A percentile compares a stretch with the other conserved stretches of the same genome.
These are phyloP conservation scores for Allodekkera sacchari DNA, from an alignment of 805 yeast genomes.

Conservation along the genomic window DNA sequence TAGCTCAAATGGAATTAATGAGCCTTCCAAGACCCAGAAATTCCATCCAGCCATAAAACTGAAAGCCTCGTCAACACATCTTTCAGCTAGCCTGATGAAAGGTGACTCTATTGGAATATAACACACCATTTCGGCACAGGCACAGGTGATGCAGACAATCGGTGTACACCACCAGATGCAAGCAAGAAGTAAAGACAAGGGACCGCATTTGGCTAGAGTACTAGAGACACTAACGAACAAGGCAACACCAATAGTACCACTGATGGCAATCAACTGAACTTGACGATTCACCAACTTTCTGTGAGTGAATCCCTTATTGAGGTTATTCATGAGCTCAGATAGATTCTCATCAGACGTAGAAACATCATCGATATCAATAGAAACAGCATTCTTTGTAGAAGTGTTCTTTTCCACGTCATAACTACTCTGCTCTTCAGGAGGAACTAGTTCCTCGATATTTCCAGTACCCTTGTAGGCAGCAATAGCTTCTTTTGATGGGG, in stretches of 20 bases:
- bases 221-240: constrained; percentile 31
- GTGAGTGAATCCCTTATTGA: constrained; percentile 21
- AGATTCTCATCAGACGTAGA: constrained; percentile 1
- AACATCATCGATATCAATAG: too few species aligned
- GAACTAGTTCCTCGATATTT: not conserved
- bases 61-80: constrained; percentile 37
- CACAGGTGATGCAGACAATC: constrained; percentile 31
- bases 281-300: constrained; percentile 33
- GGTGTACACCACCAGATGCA: constrained; percentile 35
- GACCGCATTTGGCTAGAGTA: constrained; percentile 31
- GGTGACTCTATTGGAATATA: constrained; percentile 41
- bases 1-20: constrained; percentile 39
- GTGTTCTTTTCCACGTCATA: not conserved
- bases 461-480: not conserved
- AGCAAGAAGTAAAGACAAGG: constrained; percentile 31
- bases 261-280: constrained; percentile 55
- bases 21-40: constrained; percentile 37
- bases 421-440: constrained; percentile 1
- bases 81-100: constrained; percentile 36
- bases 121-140: constrained; percentile 39
- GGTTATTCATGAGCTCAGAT: too few species aligned
- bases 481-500: constrained; percentile 2
- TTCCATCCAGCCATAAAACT: constrained; percentile 43
- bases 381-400: not conserved
- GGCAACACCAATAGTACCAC: constrained; percentile 40